These are phyloP conservation scores for Mycena haematopus DNA, from an alignment of 768 basidiomycete genomes.

Conservation along the genomic window DNA sequence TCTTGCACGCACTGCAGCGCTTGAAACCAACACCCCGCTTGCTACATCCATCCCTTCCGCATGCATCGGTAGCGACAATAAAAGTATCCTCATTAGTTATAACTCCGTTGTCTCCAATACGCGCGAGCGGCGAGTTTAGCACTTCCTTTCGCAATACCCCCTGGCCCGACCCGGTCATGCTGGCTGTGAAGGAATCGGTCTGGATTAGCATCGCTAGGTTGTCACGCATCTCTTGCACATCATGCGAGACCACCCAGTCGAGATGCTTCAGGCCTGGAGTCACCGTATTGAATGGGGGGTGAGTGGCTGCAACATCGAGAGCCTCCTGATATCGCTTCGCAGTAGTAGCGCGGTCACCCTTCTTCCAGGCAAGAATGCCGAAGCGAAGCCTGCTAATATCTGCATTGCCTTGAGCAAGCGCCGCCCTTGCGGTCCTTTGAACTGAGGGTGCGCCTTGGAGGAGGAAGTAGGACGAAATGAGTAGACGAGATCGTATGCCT, in stretches of 20 bases:
- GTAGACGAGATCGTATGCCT: slow-evolving; percentile 38
- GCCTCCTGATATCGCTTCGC: slow-evolving; percentile 42
- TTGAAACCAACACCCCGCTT: slow-evolving; percentile 36
- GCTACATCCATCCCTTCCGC: slow-evolving; percentile 33
- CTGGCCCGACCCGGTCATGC: slow-evolving; percentile 4
- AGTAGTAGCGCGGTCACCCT: slow-evolving; percentile 39
- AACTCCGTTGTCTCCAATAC: slow-evolving; percentile 32
- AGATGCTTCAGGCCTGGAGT: slow-evolving; percentile 30
- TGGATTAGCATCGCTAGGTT: slow-evolving; percentile 35
- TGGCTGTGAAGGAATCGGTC: slow-evolving; percentile 35
- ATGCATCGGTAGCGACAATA: slow-evolving; percentile 39
- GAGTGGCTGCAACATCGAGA: slow-evolving; percentile 37
- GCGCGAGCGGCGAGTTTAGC: slow-evolving; percentile 28
- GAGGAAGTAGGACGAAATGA: slow-evolving; percentile 35
- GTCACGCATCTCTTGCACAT: slow-evolving; percentile 32
- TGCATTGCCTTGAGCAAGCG: slow-evolving; percentile 42
- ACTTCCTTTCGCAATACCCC: slow-evolving; percentile 33
- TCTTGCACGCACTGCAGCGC: slow-evolving; percentile 37
- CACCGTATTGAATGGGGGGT: slow-evolving; percentile 29
- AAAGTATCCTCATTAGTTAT: slow-evolving; percentile 26
- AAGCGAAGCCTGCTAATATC: slow-evolving; percentile 37
- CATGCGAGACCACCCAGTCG: slow-evolving; percentile 32
- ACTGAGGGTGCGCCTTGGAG: slow-evolving; percentile 28
- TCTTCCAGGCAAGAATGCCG: slow-evolving; percentile 41
- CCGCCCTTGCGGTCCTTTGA: slow-evolving; percentile 33